A percentile compares a stretch with the other conserved stretches of the same genome.
Evolutionary conservation across 768 basidiomycete species (phyloP).

Genomic region (Mycena rebaudengoi): DNA sequence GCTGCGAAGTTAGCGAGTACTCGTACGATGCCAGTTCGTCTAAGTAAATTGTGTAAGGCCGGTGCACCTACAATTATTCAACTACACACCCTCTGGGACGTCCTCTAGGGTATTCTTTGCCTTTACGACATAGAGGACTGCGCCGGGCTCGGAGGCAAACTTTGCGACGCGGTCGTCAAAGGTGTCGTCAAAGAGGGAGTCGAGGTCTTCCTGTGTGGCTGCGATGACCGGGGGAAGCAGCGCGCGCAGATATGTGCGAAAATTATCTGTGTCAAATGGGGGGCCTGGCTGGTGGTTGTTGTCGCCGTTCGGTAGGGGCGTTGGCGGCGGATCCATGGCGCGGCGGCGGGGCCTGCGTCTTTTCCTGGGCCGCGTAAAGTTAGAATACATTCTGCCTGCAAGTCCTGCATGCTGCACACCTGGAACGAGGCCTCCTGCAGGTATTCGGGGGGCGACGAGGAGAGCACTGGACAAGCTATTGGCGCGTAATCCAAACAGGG

Average conservation of each 20-base stretch:
- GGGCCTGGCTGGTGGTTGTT: constrained; percentile 38
- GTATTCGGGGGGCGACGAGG: neutral
- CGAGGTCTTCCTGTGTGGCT: constrained; percentile 70
- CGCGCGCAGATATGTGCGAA: constrained; percentile 73
- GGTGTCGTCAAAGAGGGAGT: constrained; percentile 72
- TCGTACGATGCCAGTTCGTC: constrained; percentile 74
- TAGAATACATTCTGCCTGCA: constrained; percentile 18
- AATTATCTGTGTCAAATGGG: constrained; percentile 73
- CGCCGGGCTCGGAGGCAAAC: constrained; percentile 80
- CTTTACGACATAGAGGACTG: constrained; percentile 86
- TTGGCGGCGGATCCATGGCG: constrained; percentile 25
- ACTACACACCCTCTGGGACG: constrained; percentile 71
- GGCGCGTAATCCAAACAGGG: neutral
- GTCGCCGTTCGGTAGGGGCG: constrained; percentile 23
- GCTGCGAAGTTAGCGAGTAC: constrained; percentile 74
- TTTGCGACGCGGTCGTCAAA: constrained; percentile 80
- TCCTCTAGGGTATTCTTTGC: constrained; percentile 53
- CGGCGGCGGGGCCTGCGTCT: constrained; percentile 23
- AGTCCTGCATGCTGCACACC: constrained; percentile 28
- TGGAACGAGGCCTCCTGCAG: constrained; percentile 21
- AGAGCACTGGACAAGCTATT: neutral
- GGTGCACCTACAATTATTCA: constrained; percentile 11
- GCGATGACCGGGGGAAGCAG: constrained; percentile 86
- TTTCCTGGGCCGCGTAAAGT: constrained; percentile 25
- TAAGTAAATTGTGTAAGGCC: constrained; percentile 37